Conservation (phyloP, 192 early-diverging fungal genomes). For the Allomyces macrogynus region DNA sequence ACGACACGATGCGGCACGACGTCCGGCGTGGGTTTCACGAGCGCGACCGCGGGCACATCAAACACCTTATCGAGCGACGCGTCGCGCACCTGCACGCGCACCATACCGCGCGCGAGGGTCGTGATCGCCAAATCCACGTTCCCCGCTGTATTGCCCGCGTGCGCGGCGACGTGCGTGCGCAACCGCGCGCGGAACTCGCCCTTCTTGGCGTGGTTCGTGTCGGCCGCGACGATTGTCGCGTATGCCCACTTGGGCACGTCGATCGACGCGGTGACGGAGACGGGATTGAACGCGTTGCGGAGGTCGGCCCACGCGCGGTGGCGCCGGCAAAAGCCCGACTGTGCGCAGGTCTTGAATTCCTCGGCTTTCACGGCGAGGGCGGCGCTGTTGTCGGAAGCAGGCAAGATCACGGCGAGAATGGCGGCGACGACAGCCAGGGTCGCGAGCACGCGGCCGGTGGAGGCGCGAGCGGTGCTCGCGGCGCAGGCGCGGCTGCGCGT, state of each 20-base stretch:
- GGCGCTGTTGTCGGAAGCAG: slow-evolving; percentile 2
- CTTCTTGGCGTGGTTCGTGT: background rate
- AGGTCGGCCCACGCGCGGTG: slow-evolving; percentile 68
- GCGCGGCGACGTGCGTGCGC: background rate
- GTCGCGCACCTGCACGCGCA: background rate
- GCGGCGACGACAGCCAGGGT: background rate
- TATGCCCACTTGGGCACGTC: background rate
- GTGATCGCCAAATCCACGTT: background rate
- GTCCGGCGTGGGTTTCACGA: background rate
- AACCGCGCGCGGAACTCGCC: slow-evolving; percentile 7
- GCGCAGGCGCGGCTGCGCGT: no score
- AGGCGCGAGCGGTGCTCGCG: no score
- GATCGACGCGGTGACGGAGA: slow-evolving; percentile 5
- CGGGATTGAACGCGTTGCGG: slow-evolving; percentile 6
- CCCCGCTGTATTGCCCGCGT: background rate
- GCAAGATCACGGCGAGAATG: slow-evolving; percentile 5
- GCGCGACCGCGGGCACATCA: slow-evolving; percentile 1
- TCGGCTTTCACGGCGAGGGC: slow-evolving; percentile 40
- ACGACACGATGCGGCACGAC: background rate
- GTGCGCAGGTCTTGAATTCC: slow-evolving; percentile 80
- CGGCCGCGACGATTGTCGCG: background rate
- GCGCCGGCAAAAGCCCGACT: slow-evolving; percentile 70
- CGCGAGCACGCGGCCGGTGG: no score
- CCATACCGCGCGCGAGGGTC: background rate
- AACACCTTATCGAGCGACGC: slow-evolving; percentile 2